A percentile compares a stretch with the other conserved stretches of the same genome.
These are phyloP conservation scores for Fallopia convolvulus DNA, from an alignment of 148 eudicot species.

Conservation along the genomic window DNA sequence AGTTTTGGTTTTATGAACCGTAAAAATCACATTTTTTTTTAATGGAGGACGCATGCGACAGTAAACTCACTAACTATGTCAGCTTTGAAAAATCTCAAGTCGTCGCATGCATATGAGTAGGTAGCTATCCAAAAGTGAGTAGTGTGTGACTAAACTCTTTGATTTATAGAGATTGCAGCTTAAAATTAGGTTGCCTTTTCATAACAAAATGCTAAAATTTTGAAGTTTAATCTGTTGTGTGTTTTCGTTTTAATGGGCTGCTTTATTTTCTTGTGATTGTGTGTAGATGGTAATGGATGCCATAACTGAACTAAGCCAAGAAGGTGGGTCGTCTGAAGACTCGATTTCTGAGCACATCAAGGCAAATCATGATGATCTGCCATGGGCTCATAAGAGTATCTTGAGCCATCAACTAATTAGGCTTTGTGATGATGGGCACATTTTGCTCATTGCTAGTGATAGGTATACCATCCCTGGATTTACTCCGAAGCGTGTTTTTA, in stretches of 20 bases:
- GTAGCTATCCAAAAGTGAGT: background rate
- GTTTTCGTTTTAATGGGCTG: background rate
- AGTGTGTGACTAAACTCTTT: background rate
- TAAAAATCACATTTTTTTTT: background rate
- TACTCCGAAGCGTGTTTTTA: background rate
- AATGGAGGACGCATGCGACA: background rate
- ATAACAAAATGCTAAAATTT: background rate
- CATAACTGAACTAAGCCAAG: conserved; percentile 31
- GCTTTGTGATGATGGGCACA: conserved; percentile 38
- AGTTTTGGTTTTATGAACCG: background rate
- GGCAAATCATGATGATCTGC: conserved; percentile 38
- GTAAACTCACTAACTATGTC: background rate
- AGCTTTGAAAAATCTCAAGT: background rate
- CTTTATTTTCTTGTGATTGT: background rate
- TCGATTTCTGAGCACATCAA: conserved; percentile 41
- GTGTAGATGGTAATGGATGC: conserved; percentile 58
- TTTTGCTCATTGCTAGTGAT: conserved; percentile 12
- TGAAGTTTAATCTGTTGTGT: background rate
- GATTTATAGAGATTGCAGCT: background rate
- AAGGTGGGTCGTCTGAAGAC: conserved; percentile 46
- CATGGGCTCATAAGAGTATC: conserved; percentile 47
- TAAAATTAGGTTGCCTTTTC: background rate
- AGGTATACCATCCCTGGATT: background rate
- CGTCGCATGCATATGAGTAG: background rate
- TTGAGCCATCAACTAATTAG: conserved; percentile 42